Evolutionary conservation across 176 grass and related monocot genomes (phyloP), one percentile per base, ranked within the genome.

Genomic region (Guadua angustifolia): DNA sequence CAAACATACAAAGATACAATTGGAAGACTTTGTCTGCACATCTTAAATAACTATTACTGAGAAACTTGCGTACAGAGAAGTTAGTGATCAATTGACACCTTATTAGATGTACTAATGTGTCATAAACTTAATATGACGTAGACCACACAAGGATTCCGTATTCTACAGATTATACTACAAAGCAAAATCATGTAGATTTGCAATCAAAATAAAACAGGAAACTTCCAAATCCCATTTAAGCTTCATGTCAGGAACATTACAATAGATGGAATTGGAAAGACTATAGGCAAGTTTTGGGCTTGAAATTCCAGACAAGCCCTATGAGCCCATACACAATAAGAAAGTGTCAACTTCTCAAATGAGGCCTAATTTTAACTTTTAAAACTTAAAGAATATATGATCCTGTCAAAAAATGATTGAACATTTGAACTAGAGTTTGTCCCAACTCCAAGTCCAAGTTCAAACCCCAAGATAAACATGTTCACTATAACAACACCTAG

Each of bases 191-290:
- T 59, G 3, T 59, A 59, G 22, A 9, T 59, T 79, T 59, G 24
- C 9, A 36, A 35, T 72, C 15, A 3, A 84, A 35, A 67, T 38
- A 80, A 11, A 80, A 35, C 21, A 61, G n/a, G 39, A 66, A 47
- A 74, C 51, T 43, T 53, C 21, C 8, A 7, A 12, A 5, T 29
- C n/a, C 5, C 22, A 49, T 57, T 36, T 50, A 74, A 8, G 14
- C 19, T 68, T 82, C 73, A 59, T 47, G 49, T 71, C 59, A 57
- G 47, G 39, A 88, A 71, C 56, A 79, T 58, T 49, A 66, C 8
- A 19, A 4, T 49, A 84, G 47, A 79, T 79, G 57, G 29, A 29
- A 29, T 29, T 29, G 29, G 29, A 29, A 66, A 72, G 6, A 59
- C 47, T 38, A 79, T 80, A 88, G 59, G 36, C 12, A n/a, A 59